These are phyloP conservation scores for Whalleya microplaca DNA, from an alignment of 2,329 filamentous ascomycete genomes.

Conservation along the genomic window DNA sequence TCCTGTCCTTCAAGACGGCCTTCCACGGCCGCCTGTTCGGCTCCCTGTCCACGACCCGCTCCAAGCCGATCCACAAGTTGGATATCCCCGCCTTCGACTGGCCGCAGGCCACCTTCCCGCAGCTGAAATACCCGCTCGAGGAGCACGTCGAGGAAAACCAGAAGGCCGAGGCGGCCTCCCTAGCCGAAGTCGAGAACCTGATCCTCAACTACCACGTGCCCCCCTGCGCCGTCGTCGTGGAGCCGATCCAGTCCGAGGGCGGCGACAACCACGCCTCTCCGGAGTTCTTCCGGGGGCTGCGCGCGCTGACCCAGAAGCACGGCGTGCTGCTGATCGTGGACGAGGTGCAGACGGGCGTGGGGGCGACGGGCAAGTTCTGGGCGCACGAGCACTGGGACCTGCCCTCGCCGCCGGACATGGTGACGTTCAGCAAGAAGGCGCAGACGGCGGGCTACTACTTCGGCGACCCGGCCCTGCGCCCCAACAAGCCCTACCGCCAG, in stretches of 20 bases:
- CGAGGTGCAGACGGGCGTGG: slow-evolving; percentile 92
- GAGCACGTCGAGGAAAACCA: slow-evolving; percentile 79
- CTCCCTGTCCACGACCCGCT: slow-evolving; percentile 83
- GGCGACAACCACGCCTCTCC: slow-evolving; percentile 93
- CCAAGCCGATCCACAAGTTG: slow-evolving; percentile 92
- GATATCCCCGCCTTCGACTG: slow-evolving; percentile 95
- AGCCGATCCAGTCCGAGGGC: slow-evolving; percentile 92
- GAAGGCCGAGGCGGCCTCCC: slow-evolving; percentile 77
- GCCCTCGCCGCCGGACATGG: slow-evolving; percentile 80
- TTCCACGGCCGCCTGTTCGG: slow-evolving; percentile 94
- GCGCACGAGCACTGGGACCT: slow-evolving; percentile 95
- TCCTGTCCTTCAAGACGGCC: slow-evolving; percentile 83
- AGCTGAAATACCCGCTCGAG: slow-evolving; percentile 84
- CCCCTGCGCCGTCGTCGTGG: slow-evolving; percentile 80
- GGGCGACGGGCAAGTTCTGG: slow-evolving; percentile 94
- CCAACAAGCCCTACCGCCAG: slow-evolving; percentile 92
- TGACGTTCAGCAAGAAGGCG: slow-evolving; percentile 94
- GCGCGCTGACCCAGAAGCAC: slow-evolving; percentile 76
- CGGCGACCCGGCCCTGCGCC: slow-evolving; percentile 75
- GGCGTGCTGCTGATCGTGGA: slow-evolving; percentile 87
- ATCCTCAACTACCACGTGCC: slow-evolving; percentile 79
- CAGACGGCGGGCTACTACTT: slow-evolving; percentile 94
- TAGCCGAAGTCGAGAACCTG: slow-evolving; percentile 81
- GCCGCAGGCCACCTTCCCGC: slow-evolving; percentile 87
- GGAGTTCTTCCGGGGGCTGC: slow-evolving; percentile 83